These are phyloP conservation scores for Kappamyces sp. DNA, from an alignment of 192 early-diverging fungal species.

Conservation along the genomic window DNA sequence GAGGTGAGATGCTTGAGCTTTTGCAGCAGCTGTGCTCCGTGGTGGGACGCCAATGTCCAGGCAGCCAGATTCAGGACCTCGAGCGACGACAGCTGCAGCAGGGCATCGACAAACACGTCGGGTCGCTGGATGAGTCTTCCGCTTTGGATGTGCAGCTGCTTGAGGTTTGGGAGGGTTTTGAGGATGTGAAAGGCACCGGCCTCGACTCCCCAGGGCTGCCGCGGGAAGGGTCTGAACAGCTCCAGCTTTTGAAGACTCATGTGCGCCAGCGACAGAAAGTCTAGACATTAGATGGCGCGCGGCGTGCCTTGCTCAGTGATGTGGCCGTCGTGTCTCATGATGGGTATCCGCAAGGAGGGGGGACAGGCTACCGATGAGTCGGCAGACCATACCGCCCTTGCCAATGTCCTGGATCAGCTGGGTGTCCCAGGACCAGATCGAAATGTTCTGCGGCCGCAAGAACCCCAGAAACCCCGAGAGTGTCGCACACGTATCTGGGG, in stretches of 20 bases:
- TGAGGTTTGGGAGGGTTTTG: conserved; percentile 5
- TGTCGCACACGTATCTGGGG: conserved; percentile 2
- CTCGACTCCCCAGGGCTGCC: conserved; percentile 33
- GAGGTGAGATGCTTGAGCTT: conserved; percentile 9
- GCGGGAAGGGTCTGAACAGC: conserved; percentile 27
- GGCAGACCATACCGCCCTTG: not conserved
- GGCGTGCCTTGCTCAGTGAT: conserved; percentile 17
- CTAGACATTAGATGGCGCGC: conserved; percentile 10
- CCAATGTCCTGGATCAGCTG: conserved; percentile 20
- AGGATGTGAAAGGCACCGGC: conserved; percentile 21
- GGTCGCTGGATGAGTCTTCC: conserved; percentile 19
- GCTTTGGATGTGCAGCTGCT: conserved; percentile 21
- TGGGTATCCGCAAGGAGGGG: conserved; percentile 19
- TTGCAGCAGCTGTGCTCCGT: not conserved
- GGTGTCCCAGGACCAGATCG: conserved; percentile 30
- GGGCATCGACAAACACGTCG: not conserved
- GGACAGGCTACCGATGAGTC: conserved; percentile 11
- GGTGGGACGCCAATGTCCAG: not conserved
- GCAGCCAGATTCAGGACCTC: conserved; percentile 12
- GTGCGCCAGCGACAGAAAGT: not conserved
- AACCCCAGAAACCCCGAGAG: conserved; percentile 7
- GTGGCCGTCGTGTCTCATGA: conserved; percentile 24
- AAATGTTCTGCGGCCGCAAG: conserved; percentile 16
- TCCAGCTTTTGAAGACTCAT: conserved; percentile 20
- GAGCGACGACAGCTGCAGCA: not conserved